Evolutionary conservation across 2,329 filamentous ascomycete genomes (phyloP).

Genomic region (Malbranchea zuffiana): DNA sequence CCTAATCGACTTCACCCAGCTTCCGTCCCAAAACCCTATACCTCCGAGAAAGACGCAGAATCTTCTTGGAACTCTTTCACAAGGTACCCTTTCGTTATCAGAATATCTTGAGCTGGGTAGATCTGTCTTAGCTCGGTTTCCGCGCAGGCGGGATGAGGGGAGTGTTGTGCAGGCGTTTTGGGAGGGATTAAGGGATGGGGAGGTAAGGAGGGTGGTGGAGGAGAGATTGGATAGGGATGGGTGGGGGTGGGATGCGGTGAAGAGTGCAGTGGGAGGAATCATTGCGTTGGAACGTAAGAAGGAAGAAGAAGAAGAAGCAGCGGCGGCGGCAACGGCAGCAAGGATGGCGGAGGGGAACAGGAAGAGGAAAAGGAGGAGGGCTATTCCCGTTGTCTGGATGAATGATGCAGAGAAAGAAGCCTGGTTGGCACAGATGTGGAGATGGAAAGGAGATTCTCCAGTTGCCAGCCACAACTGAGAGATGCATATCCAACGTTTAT

Average conservation of each 20-base stretch:
- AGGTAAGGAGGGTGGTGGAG: constrained; percentile 16
- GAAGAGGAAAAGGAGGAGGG: constrained; percentile 18
- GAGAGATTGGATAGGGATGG: constrained; percentile 18
- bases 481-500: no score
- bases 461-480: background rate
- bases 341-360: constrained; percentile 3
- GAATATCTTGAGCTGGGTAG: constrained; percentile 22
- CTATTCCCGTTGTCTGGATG: constrained; percentile 22
- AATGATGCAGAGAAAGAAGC: constrained; percentile 20
- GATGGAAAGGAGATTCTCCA: constrained; percentile 2
- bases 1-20: background rate
- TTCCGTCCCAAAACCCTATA: background rate
- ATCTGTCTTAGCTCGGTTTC: constrained; percentile 14
- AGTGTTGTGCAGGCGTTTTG: constrained; percentile 24
- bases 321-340: background rate
- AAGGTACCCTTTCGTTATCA: constrained; percentile 17
- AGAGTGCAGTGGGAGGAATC: constrained; percentile 2
- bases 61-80: constrained; percentile 14
- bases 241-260: constrained; percentile 21
- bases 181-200: constrained; percentile 20
- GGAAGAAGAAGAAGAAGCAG: constrained; percentile 3
- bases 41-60: constrained; percentile 6
- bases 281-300: background rate
- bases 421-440: constrained; percentile 6
- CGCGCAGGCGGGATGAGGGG: constrained; percentile 14